Evolutionary conservation across 2,329 filamentous ascomycete genomes (phyloP), one percentile per base, ranked within the genome.

Genomic region (Orbilia blumenaviensis): DNA sequence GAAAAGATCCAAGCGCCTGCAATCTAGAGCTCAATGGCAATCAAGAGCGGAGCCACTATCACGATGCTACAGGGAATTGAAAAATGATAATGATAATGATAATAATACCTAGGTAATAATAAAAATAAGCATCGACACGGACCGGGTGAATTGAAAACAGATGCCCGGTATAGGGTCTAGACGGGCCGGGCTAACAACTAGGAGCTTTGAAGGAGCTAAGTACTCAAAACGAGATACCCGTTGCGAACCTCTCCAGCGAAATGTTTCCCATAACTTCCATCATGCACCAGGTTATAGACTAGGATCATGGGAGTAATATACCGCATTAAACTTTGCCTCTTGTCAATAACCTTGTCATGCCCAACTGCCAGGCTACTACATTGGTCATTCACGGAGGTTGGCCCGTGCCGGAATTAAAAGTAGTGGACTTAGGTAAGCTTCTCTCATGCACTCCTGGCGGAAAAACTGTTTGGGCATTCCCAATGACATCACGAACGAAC

Each of bases 301-400:
- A 38, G 52, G 48, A 25, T 54, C 14, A 54, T 10, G 48, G 27
- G 8, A 29, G 23, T 50, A 9, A 44, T 5, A 2, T 41, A 12
- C 32, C 32, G 32, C 29, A 32, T 16, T 44, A 4, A 5, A 23
- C n/a, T 21, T 14, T 23, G 16, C 18, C 16, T 44, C 18, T n/a
- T n/a, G n/a, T n/a, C n/a, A n/a, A n/a, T n/a, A n/a, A n/a, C n/a
- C n/a, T n/a, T n/a, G n/a, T n/a, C n/a, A n/a, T n/a, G n/a, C n/a
- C n/a, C n/a, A n/a, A n/a, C n/a, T n/a, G n/a, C n/a, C n/a, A n/a
- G n/a, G n/a, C n/a, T n/a, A n/a, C 21, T 8, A 12, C 42, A 23
- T 72, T 72, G 50, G 67, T 66, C 67, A 71, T 60, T 41, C 56
- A 38, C 16, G 42, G n/a, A 56, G 67, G 67, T 52, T 50, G 38